A percentile compares a stretch with the other conserved stretches of the same genome.
Evolutionary conservation across 78 protist species (phyloP).

Genomic region (Tieghemostelium lacteum): DNA sequence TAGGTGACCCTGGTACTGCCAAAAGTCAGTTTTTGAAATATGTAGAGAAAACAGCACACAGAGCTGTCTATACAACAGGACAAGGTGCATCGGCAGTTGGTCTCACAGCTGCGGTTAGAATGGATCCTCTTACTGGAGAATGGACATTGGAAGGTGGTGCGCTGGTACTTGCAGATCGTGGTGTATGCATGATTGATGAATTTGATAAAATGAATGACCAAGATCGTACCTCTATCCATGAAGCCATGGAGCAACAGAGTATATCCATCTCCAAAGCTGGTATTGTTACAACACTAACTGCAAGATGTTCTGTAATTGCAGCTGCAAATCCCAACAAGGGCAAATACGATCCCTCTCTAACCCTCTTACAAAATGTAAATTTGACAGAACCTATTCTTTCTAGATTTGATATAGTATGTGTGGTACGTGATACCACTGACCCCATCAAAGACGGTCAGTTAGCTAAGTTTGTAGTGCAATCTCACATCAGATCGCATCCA

Average conservation of each 20-base stretch:
- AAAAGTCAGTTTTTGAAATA: constrained; percentile 98
- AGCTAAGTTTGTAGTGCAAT: constrained; percentile 93
- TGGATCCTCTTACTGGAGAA: constrained; percentile 97
- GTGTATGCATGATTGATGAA: constrained; percentile 99
- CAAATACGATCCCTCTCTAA: constrained; percentile 89
- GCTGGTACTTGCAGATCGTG: constrained; percentile 99
- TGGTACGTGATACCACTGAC: constrained; percentile 92
- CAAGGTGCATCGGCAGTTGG: constrained; percentile 99
- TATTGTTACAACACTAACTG: constrained; percentile 97
- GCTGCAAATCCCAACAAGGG: constrained; percentile 99
- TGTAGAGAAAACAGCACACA: constrained; percentile 96
- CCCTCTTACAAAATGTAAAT: constrained; percentile 95
- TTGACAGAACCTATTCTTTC: constrained; percentile 99
- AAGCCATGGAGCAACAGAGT: constrained; percentile 99
- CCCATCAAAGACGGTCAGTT: constrained; percentile 89
- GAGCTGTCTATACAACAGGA: constrained; percentile 99
- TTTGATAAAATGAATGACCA: constrained; percentile 99
- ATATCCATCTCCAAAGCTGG: constrained; percentile 99
- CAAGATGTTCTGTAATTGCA: constrained; percentile 99
- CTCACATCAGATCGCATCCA: constrained; percentile 94
- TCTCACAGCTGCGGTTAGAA: constrained; percentile 98
- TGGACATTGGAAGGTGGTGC: constrained; percentile 99
- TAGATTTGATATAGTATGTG: constrained; percentile 96
- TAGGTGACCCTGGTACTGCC: constrained; percentile 99
- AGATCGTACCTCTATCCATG: constrained; percentile 99